These are phyloP conservation scores for Vitrella brassicaformis DNA, from an alignment of 73 alveolate genomes.

Conservation along the genomic window DNA sequence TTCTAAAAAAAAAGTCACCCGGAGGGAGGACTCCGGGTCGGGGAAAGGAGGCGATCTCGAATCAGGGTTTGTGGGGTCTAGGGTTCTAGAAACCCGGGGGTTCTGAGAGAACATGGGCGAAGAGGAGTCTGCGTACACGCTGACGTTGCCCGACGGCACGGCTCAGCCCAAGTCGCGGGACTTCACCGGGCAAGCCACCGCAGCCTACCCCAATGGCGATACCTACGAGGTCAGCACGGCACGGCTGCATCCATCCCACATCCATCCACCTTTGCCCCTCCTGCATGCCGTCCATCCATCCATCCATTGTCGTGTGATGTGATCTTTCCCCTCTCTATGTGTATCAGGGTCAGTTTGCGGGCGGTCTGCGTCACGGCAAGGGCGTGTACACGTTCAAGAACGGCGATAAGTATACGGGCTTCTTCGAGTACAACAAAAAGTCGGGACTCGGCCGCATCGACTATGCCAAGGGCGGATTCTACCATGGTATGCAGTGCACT, in stretches of 20 bases:
- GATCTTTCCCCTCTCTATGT: no score
- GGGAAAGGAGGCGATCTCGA: no score
- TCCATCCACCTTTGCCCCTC: no score
- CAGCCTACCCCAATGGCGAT: background rate
- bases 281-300: no score
- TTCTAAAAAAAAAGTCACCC: no score
- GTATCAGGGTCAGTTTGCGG: background rate
- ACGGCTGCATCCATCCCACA: no score
- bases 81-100: no score
- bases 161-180: background rate
- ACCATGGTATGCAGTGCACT: background rate
- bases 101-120: background rate
- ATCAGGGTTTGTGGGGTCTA: no score
- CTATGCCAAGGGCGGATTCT: background rate
- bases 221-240: no score
- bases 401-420: background rate
- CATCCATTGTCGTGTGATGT: no score
- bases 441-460: background rate
- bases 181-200: background rate
- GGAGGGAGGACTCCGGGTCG: no score
- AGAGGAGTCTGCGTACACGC: background rate
- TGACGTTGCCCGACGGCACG: background rate
- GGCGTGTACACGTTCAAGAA: background rate
- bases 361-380: background rate
- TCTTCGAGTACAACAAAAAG: background rate